phyloP scores from a whole-genome alignment of 1,284 basidiomycete genomes.

The Pseudozyma pruni region DNA sequence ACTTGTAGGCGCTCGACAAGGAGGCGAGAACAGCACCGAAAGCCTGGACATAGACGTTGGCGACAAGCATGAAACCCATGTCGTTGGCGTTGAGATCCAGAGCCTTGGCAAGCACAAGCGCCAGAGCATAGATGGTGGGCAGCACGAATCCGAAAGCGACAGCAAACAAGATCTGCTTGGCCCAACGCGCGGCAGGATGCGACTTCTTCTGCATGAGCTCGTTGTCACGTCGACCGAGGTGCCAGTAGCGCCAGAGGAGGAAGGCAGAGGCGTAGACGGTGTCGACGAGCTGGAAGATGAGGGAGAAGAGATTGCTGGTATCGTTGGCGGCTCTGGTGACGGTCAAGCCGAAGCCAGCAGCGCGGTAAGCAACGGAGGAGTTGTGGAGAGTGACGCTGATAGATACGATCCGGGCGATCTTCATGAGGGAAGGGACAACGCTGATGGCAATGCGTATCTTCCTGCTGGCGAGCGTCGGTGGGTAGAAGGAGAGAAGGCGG shows the following conservation, averaged over 20 bases:
- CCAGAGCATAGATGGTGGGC: conserved; percentile 44
- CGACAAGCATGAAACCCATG: conserved; percentile 53
- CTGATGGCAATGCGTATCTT: conserved; percentile 39
- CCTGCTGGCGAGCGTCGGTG: conserved; percentile 35
- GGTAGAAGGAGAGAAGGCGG: conserved; percentile 50
- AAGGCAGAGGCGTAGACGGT: conserved; percentile 39
- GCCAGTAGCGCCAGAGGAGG: conserved; percentile 47
- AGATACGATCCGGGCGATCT: conserved; percentile 39
- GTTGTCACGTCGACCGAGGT: conserved; percentile 39
- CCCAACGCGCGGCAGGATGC: conserved; percentile 10
- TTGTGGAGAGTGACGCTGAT: conserved; percentile 36
- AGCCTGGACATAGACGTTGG: conserved; percentile 52
- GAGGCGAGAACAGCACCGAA: conserved; percentile 50
- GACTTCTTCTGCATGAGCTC: conserved; percentile 41
- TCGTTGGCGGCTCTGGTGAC: conserved; percentile 31
- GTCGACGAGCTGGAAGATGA: conserved; percentile 49
- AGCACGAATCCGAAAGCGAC: conserved; percentile 45
- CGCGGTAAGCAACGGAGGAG: conserved; percentile 8
- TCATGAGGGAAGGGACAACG: conserved; percentile 39
- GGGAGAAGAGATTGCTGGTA: conserved; percentile 32
- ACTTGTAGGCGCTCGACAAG: conserved; percentile 38
- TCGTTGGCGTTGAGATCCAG: conserved; percentile 22
- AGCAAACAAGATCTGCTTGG: conserved; percentile 43
- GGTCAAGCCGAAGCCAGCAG: conserved; percentile 19
- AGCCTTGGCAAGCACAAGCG: conserved; percentile 33